Evolutionary conservation across 208 protist genomes (phyloP).

Genomic region (Crithidia sp.): DNA sequence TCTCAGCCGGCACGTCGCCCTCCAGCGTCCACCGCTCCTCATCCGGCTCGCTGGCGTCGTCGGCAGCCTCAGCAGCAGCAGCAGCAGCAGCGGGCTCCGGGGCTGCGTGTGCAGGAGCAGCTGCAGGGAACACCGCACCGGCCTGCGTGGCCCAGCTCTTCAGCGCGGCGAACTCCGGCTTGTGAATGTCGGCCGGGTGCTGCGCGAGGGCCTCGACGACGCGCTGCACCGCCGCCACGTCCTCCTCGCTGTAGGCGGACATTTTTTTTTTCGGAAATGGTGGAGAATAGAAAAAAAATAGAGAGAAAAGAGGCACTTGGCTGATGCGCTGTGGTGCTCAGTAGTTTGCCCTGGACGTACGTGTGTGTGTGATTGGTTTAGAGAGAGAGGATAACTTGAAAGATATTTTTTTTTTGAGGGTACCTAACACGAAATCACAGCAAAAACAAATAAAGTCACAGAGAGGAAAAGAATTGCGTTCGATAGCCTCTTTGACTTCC

Average conservation of each 20-base stretch:
- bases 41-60: conserved; percentile 55
- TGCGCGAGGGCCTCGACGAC: conserved; percentile 39
- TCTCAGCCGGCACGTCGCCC: conserved; percentile 31
- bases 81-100: not conserved
- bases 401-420: too few species aligned
- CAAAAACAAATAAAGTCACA: too few species aligned
- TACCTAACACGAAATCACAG: too few species aligned
- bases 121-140: conserved; percentile 42
- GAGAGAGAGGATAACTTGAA: too few species aligned
- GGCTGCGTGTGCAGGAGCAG: not conserved
- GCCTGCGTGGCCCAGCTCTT: conserved; percentile 38
- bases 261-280: conserved; percentile 21
- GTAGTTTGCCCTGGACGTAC: too few species aligned
- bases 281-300: conserved; percentile 16
- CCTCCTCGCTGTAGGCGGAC: conserved; percentile 35
- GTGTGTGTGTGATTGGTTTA: too few species aligned
- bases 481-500: too few species aligned
- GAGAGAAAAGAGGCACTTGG: conserved; percentile 8
- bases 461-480: too few species aligned
- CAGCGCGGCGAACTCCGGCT: conserved; percentile 40
- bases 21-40: conserved; percentile 60
- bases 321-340: too few species aligned
- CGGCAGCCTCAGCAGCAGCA: not conserved
- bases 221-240: conserved; percentile 42
- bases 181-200: conserved; percentile 49